Conservation (phyloP, 306 rosid genomes). For the Citrullus colocynthis region DNA sequence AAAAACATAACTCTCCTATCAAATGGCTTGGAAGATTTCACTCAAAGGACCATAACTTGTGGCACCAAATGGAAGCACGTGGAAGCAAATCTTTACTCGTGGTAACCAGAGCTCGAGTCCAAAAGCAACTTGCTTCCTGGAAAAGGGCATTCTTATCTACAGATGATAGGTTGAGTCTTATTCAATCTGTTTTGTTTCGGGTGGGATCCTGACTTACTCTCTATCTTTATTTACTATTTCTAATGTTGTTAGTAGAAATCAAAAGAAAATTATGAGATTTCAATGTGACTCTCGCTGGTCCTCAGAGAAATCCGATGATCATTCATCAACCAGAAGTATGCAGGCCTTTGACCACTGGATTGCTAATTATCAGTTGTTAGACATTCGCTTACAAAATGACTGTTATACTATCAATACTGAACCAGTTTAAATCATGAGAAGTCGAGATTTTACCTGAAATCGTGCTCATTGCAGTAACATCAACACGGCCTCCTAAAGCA, state of each 20-base stretch:
- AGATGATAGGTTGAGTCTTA: not conserved
- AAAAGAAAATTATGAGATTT: not conserved
- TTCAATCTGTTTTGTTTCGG: not conserved
- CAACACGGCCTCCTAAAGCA: constrained; percentile 94
- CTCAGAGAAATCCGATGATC: too few relatives aligned
- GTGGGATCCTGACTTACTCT: not conserved
- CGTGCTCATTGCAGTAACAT: constrained; percentile 71
- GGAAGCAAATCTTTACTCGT: not conserved
- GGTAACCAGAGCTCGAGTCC: not conserved
- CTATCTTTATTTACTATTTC: not conserved
- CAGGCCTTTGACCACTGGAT: too few relatives aligned
- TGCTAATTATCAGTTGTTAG: too few relatives aligned
- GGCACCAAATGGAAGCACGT: not conserved
- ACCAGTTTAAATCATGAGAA: not conserved
- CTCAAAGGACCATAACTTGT: not conserved
- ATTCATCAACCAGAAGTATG: too few relatives aligned
- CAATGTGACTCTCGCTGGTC: too few relatives aligned
- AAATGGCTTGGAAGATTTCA: not conserved
- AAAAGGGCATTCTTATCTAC: not conserved
- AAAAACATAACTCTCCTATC: not conserved
- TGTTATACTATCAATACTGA: not conserved
- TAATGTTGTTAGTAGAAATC: not conserved
- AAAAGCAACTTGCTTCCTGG: not conserved
- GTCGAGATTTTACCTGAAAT: constrained; percentile 56
- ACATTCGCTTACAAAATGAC: too few relatives aligned